Conservation (phyloP, 1,284 basidiomycete genomes). For the Butyriboletus appendiculatus region DNA sequence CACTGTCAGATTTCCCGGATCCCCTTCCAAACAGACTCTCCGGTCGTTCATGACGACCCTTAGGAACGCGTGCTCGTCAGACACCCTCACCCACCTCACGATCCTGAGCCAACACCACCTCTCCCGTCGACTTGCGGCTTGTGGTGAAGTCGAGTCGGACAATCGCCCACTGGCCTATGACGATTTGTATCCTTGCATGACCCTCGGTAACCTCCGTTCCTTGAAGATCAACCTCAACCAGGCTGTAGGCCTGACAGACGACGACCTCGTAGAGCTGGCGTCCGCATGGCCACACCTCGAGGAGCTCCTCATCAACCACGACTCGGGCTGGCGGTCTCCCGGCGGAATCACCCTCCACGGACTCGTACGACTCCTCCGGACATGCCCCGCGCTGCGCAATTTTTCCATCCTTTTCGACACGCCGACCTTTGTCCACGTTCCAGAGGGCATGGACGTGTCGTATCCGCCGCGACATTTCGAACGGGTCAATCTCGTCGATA, state of each 20-base stretch:
- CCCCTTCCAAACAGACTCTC: no score
- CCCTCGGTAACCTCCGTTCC: slow-evolving; percentile 4
- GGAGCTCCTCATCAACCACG: not conserved
- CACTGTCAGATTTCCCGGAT: slow-evolving; percentile 1
- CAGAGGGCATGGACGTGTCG: no score
- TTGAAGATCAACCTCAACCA: not conserved
- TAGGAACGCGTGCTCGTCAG: no score
- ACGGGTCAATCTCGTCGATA: no score
- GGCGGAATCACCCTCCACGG: slow-evolving; percentile 2
- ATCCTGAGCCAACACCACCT: slow-evolving; percentile 1
- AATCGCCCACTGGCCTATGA: not conserved
- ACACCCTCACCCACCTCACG: not conserved
- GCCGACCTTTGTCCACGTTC: no score
- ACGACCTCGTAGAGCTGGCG: not conserved
- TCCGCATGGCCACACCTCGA: slow-evolving; percentile 7
- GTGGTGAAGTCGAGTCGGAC: not conserved
- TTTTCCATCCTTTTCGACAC: no score
- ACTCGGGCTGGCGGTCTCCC: not conserved
- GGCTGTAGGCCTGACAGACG: not conserved
- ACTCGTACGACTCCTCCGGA: slow-evolving; percentile 3
- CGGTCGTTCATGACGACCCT: no score
- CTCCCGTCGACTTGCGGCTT: no score
- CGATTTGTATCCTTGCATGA: not conserved
- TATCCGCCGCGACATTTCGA: no score
- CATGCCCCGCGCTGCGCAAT: not conserved